Percentiles rank a stretch among this genome's conserved stretches.
Conservation (phyloP, 2,329 filamentous ascomycete species). For the Paraconiothyrium brasiliense region DNA sequence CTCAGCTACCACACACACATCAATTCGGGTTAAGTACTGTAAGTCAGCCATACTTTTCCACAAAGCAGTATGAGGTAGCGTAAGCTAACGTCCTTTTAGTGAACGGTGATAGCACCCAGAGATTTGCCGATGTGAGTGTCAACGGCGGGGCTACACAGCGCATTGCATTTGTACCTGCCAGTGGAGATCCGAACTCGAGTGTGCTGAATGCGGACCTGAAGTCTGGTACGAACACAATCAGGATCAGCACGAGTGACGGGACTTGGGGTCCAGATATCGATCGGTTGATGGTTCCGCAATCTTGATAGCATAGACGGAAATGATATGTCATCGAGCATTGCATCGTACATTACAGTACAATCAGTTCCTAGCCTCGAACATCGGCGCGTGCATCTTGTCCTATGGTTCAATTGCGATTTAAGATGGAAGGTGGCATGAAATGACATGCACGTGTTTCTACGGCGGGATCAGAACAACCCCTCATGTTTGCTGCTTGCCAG, state of each 20-base stretch:
- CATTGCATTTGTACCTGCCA: slow-evolving; percentile 64
- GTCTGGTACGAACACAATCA: slow-evolving; percentile 61
- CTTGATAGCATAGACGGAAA: slow-evolving; percentile 24
- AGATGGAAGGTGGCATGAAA: too few species aligned
- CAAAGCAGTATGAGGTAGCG: background rate
- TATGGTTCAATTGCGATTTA: too few species aligned
- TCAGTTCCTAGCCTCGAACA: too few species aligned
- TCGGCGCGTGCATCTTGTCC: too few species aligned
- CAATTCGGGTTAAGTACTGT: slow-evolving; percentile 63
- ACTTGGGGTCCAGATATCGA: slow-evolving; percentile 65
- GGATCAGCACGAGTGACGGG: slow-evolving; percentile 55
- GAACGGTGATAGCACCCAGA: slow-evolving; percentile 64
- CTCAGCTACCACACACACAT: slow-evolving; percentile 57
- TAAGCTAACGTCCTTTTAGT: slow-evolving; percentile 22
- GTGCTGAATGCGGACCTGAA: slow-evolving; percentile 60
- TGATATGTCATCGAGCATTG: too few species aligned
- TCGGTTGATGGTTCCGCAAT: slow-evolving; percentile 62
- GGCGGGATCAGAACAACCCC: too few species aligned
- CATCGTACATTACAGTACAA: too few species aligned
- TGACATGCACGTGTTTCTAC: too few species aligned
- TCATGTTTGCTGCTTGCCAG: too few species aligned
- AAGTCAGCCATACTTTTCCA: background rate
- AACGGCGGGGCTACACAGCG: slow-evolving; percentile 61
- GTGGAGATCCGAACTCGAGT: slow-evolving; percentile 58
- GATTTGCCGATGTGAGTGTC: slow-evolving; percentile 65